Evolutionary conservation across 176 grass and related monocot species (phyloP).

Genomic region (Avena insularis): DNA sequence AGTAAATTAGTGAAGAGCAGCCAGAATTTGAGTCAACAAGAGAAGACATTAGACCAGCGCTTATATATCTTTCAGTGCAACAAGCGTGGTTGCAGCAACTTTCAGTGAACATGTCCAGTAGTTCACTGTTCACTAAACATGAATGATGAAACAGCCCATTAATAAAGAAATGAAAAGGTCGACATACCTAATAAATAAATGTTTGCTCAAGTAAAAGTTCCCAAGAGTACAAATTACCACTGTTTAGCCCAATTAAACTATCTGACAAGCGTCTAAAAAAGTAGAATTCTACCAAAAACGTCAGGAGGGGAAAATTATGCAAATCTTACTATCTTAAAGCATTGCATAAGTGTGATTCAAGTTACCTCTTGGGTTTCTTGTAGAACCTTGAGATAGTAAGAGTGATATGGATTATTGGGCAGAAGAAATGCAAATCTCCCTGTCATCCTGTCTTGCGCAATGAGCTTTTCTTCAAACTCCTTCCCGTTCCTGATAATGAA

Average conservation of each 20-base stretch:
- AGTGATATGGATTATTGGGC: conserved; percentile 77
- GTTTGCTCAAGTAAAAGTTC: conserved; percentile 4
- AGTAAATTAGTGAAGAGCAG: neutral
- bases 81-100: neutral
- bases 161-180: neutral
- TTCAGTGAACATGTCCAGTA: neutral
- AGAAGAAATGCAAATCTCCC: conserved; percentile 93
- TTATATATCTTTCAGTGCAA: neutral
- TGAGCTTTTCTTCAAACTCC: conserved; percentile 85
- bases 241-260: neutral
- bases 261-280: neutral
- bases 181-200: conserved; percentile 1
- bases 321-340: conserved; percentile 27
- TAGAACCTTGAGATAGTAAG: conserved; percentile 84
- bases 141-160: neutral
- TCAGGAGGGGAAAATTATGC: neutral
- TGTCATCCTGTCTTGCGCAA: conserved; percentile 82
- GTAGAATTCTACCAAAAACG: neutral
- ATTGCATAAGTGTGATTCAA: conserved; percentile 35
- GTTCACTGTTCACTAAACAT: neutral
- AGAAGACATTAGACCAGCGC: neutral
- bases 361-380: conserved; percentile 80
- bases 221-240: neutral
- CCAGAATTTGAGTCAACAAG: neutral
- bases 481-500: conserved; percentile 90